Evolutionary conservation across 371 early-diverging fungal genomes (phyloP).

Genomic region (Actinomucor elegans): DNA sequence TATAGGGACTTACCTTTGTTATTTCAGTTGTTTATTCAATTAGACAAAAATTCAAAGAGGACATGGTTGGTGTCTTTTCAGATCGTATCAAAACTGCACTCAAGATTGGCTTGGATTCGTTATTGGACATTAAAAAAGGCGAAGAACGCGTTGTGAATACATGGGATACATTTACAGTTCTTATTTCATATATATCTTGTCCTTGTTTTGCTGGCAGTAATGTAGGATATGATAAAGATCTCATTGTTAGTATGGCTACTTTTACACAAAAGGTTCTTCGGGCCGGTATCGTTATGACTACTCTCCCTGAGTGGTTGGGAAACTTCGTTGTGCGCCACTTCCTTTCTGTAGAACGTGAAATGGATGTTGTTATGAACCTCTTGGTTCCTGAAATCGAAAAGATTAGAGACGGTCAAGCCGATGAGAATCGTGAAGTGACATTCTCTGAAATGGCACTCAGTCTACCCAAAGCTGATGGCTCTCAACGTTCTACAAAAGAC

Average conservation of each 20-base stretch:
- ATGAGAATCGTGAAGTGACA: conserved; percentile 19
- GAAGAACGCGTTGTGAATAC: conserved; percentile 17
- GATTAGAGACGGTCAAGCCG: conserved; percentile 11
- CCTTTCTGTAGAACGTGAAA: conserved; percentile 31
- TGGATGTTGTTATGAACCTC: conserved; percentile 32
- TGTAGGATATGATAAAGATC: conserved; percentile 17
- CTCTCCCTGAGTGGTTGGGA: conserved; percentile 28
- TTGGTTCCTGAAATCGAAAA: conserved; percentile 27
- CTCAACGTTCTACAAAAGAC: conserved; percentile 20
- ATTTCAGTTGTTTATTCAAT: conserved; percentile 25
- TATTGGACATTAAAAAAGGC: conserved; percentile 18
- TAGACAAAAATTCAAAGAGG: conserved; percentile 34
- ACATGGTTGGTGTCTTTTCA: conserved; percentile 33
- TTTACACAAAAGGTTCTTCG: conserved; percentile 34
- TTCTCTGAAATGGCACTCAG: conserved; percentile 29
- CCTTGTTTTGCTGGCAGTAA: conserved; percentile 35
- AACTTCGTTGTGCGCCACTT: conserved; percentile 21
- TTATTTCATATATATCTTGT: conserved; percentile 32
- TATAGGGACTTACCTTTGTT: too few relatives aligned
- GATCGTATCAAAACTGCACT: conserved; percentile 30
- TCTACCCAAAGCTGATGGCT: conserved; percentile 29
- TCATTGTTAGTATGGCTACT: conserved; percentile 30
- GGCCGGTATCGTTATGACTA: conserved; percentile 21
- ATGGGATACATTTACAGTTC: conserved; percentile 11
- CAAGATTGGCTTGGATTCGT: conserved; percentile 8